Evolutionary conservation across 176 grass and related monocot species (phyloP).

Genomic region (Chloris gayana): DNA sequence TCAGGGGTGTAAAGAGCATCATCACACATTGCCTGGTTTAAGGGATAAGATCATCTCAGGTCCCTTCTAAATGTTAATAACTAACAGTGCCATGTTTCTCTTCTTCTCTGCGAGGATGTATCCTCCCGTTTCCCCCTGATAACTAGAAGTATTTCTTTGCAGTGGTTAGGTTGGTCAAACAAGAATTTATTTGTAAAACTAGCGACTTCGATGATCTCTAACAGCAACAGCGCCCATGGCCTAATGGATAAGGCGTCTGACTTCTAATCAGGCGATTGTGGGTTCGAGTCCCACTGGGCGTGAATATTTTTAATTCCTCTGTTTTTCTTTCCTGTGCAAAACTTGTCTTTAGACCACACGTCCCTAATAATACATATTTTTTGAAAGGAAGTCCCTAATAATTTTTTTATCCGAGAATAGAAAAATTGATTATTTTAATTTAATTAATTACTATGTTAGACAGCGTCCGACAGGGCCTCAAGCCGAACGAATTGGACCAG

Average conservation of each 20-base stretch:
- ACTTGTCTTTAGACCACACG: too few relatives aligned
- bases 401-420: too few relatives aligned
- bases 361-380: too few relatives aligned
- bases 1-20: not conserved
- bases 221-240: slow-evolving; percentile 58
- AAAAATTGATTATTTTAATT: too few relatives aligned
- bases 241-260: slow-evolving; percentile 98
- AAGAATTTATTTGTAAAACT: too few relatives aligned
- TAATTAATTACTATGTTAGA: too few relatives aligned
- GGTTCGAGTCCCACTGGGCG: slow-evolving; percentile 98
- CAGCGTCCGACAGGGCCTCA: too few relatives aligned
- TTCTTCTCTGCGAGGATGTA: not conserved
- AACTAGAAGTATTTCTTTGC: too few relatives aligned
- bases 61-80: not conserved
- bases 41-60: not conserved
- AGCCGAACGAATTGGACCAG: too few relatives aligned
- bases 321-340: not conserved
- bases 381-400: too few relatives aligned
- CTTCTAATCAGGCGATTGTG: slow-evolving; percentile 96
- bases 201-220: accelerated
- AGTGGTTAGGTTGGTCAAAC: too few relatives aligned
- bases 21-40: not conserved
- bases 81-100: not conserved
- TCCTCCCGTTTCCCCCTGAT: not conserved
- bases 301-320: not conserved